These are phyloP conservation scores for Euptelea pleiosperma DNA, from an alignment of 164 flowering plant species.

Conservation along the genomic window DNA sequence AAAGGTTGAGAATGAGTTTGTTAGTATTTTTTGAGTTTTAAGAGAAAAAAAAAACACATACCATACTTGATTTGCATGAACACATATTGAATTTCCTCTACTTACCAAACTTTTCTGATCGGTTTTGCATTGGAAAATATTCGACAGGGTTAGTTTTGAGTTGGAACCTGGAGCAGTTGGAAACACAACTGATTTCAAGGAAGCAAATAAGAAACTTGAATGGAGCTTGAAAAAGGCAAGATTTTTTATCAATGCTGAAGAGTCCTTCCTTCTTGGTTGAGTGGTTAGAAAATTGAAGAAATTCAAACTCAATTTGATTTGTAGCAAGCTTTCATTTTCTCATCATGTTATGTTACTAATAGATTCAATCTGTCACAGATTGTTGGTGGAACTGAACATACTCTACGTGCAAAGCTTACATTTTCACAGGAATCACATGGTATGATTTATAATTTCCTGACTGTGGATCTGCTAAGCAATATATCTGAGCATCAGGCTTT, in stretches of 20 bases:
- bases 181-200: constrained; percentile 87
- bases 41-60: no score
- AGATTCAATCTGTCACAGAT: constrained; percentile 40
- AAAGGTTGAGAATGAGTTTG: no score
- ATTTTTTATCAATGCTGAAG: constrained; percentile 7
- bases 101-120: no score
- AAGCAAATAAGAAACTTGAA: constrained; percentile 78
- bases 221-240: constrained; percentile 87
- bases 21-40: no score
- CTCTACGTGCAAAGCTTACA: constrained; percentile 84
- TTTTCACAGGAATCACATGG: constrained; percentile 90
- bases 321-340: neutral
- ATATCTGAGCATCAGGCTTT: neutral
- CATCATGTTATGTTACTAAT: constrained; percentile 7
- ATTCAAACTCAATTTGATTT: neutral
- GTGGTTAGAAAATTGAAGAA: neutral
- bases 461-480: neutral
- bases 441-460: constrained; percentile 21
- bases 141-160: constrained; percentile 80
- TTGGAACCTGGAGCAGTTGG: constrained; percentile 89
- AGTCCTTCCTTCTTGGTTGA: neutral
- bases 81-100: no score
- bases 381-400: constrained; percentile 92
- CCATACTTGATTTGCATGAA: neutral
- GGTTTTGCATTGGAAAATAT: neutral